phyloP scores from a whole-genome alignment of 495 filamentous ascomycete genomes.

The Trichocladium uniseriatum region DNA sequence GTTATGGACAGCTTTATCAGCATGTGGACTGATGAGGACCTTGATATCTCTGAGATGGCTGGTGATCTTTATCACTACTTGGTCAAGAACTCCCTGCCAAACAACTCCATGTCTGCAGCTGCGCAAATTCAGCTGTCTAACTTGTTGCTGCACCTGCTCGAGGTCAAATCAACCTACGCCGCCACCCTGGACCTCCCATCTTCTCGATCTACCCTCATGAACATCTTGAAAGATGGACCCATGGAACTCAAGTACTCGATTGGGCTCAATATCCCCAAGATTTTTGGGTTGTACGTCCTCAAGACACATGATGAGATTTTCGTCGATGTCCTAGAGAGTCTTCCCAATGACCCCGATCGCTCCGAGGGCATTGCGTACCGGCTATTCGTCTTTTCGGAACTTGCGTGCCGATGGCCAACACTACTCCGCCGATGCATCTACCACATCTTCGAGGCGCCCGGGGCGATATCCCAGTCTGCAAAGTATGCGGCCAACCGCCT shows the following conservation, averaged over 20 bases:
- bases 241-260: conserved; percentile 69
- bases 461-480: conserved; percentile 50
- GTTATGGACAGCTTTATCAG: conserved; percentile 55
- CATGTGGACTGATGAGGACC: conserved; percentile 50
- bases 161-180: conserved; percentile 54
- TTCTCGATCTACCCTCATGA: conserved; percentile 64
- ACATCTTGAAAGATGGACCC: conserved; percentile 54
- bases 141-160: conserved; percentile 59
- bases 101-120: conserved; percentile 53
- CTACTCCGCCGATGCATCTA: conserved; percentile 77
- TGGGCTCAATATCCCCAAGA: conserved; percentile 53
- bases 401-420: conserved; percentile 75
- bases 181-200: conserved; percentile 49
- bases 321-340: conserved; percentile 59
- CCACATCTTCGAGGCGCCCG: conserved; percentile 84
- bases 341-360: conserved; percentile 63
- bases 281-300: conserved; percentile 72
- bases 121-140: conserved; percentile 57
- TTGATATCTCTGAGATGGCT: conserved; percentile 51
- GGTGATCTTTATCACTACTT: conserved; percentile 76
- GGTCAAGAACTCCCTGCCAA: conserved; percentile 52
- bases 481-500: conserved; percentile 65
- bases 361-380: conserved; percentile 79
- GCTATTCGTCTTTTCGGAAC: conserved; percentile 58
- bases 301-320: conserved; percentile 75